phyloP scores from a whole-genome alignment of 495 filamentous ascomycete species.

The Daldinia caldariorum region DNA sequence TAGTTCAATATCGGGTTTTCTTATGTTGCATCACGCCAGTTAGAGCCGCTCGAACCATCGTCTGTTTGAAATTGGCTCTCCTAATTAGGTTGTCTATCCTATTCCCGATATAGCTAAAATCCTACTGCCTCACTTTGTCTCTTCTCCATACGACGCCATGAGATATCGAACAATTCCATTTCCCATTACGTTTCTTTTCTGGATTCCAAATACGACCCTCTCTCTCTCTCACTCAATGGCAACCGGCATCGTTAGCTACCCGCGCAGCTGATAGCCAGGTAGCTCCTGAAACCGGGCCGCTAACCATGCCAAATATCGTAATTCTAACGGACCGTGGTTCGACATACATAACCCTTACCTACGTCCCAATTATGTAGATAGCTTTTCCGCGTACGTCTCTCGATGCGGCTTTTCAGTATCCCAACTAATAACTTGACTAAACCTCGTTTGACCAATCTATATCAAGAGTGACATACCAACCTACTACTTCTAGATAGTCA shows the following conservation, averaged over 20 bases:
- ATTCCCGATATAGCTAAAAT: background rate
- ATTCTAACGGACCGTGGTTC: background rate
- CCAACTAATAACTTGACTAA: background rate
- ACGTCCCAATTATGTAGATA: background rate
- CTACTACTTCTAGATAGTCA: constrained; percentile 23
- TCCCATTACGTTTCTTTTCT: background rate
- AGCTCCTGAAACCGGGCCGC: background rate
- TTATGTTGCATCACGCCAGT: constrained; percentile 15
- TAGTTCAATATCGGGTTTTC: constrained; percentile 14
- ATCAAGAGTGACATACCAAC: constrained; percentile 9
- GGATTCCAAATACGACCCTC: background rate
- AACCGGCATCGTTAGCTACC: no score
- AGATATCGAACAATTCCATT: background rate
- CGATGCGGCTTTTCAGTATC: background rate
- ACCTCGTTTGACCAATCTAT: background rate
- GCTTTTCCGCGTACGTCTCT: background rate
- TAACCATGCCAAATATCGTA: background rate
- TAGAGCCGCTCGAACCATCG: constrained; percentile 1
- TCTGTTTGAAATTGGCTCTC: background rate
- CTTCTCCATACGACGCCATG: background rate
- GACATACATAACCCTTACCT: constrained; percentile 3
- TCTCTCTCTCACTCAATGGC: no score
- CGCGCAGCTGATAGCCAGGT: background rate
- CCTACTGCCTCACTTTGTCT: background rate
- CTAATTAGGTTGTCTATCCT: background rate